These are phyloP conservation scores for Chaetomidium leptoderma DNA, from an alignment of 495 filamentous ascomycete species.

Conservation along the genomic window DNA sequence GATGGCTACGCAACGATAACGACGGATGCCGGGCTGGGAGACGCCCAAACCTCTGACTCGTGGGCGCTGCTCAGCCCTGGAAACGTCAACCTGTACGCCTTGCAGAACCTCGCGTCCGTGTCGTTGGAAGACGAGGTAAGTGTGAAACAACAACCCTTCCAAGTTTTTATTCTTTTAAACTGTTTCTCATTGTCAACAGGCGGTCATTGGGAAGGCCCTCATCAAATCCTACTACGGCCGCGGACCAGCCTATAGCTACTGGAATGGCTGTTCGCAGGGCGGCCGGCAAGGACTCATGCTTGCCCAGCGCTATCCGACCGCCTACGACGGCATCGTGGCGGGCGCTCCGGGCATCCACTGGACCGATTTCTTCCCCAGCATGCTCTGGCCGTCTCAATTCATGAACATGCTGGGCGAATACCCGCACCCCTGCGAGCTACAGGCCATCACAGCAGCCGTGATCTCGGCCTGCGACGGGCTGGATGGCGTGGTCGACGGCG, in stretches of 20 bases:
- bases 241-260: slow-evolving; percentile 40
- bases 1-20: slow-evolving; percentile 33
- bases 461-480: slow-evolving; percentile 36
- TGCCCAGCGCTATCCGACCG: slow-evolving; percentile 40
- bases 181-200: slow-evolving; percentile 4
- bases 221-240: slow-evolving; percentile 35
- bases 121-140: slow-evolving; percentile 28
- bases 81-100: slow-evolving; percentile 37
- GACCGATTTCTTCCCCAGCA: slow-evolving; percentile 19
- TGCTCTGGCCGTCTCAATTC: slow-evolving; percentile 30
- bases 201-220: slow-evolving; percentile 34
- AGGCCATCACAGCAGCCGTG: slow-evolving; percentile 26
- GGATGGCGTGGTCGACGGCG: slow-evolving; percentile 38
- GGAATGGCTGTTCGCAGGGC: slow-evolving; percentile 43
- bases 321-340: slow-evolving; percentile 42
- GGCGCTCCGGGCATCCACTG: slow-evolving; percentile 37
- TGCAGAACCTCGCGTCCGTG: slow-evolving; percentile 39
- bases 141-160: too few species aligned
- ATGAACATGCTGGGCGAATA: slow-evolving; percentile 30
- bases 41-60: background rate
- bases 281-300: slow-evolving; percentile 41
- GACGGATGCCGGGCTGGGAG: slow-evolving; percentile 41
- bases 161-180: too few species aligned
- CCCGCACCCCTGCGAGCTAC: slow-evolving; percentile 33
- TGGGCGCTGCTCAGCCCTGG: slow-evolving; percentile 43